Conservation (phyloP, 1,284 basidiomycete genomes). For the Rhodofomes roseus region DNA sequence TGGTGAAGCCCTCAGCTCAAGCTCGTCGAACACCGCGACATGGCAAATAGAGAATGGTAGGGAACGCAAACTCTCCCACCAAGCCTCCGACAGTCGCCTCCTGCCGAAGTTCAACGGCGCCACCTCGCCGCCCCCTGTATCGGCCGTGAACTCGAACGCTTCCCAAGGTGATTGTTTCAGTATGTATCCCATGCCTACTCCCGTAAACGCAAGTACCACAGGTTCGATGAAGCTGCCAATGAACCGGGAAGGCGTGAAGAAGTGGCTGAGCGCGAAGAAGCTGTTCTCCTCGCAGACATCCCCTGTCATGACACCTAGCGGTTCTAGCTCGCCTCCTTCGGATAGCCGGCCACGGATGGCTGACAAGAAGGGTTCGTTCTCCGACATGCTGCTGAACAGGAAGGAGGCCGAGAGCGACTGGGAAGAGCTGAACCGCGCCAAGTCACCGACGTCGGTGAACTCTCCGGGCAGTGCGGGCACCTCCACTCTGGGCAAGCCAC, state of each 20-base stretch:
- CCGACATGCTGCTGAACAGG: constrained; percentile 53
- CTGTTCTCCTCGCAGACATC: constrained; percentile 42
- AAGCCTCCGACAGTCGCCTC: constrained; percentile 63
- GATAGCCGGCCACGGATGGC: constrained; percentile 26
- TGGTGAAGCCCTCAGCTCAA: constrained; percentile 40
- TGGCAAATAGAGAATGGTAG: constrained; percentile 46
- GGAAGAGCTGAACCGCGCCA: constrained; percentile 54
- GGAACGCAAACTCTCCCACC: constrained; percentile 63
- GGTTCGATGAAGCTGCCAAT: constrained; percentile 60
- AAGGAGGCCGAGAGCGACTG: constrained; percentile 59
- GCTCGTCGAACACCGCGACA: constrained; percentile 50
- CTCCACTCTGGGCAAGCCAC: constrained; percentile 28
- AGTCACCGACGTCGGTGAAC: constrained; percentile 44
- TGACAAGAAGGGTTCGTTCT: constrained; percentile 58
- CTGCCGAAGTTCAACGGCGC: constrained; percentile 45
- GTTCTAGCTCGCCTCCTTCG: constrained; percentile 29
- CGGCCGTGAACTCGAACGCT: constrained; percentile 41
- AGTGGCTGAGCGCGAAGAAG: constrained; percentile 67
- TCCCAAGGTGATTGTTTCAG: constrained; percentile 49
- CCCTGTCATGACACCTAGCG: constrained; percentile 35
- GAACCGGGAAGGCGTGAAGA: constrained; percentile 69
- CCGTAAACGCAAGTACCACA: constrained; percentile 34
- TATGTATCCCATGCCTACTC: constrained; percentile 26
- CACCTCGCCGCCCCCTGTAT: constrained; percentile 36
- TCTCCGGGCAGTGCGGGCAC: constrained; percentile 39